Percentiles rank a stretch among this genome's conserved stretches.
Conservation (phyloP, 73 alveolate genomes). For the Paramecium pentaurelia region DNA sequence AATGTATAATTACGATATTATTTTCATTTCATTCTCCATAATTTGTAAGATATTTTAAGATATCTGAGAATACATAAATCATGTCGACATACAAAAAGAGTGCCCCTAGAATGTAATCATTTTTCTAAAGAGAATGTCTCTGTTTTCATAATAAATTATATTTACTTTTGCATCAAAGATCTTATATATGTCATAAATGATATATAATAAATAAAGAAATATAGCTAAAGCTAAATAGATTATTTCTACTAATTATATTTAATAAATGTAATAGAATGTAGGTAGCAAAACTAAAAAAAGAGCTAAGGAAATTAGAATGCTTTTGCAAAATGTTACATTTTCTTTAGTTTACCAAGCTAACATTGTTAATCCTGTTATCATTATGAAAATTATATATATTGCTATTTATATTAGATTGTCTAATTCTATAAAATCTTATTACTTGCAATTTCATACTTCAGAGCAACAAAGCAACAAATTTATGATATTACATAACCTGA, state of each 20-base stretch:
- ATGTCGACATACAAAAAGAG: conserved; percentile 62
- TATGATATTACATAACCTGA: conserved; percentile 78
- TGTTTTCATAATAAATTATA: neutral
- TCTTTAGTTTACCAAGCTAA: conserved; percentile 78
- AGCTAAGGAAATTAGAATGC: conserved; percentile 41
- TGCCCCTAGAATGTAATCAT: conserved; percentile 72
- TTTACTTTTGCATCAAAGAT: conserved; percentile 44
- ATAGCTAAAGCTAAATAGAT: neutral
- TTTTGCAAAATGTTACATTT: conserved; percentile 83
- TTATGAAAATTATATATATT: conserved; percentile 78
- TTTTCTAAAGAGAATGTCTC: conserved; percentile 40
- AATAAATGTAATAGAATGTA: conserved; percentile 17
- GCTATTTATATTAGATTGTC: conserved; percentile 71
- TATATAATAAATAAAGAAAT: conserved; percentile 43
- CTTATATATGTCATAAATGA: conserved; percentile 58
- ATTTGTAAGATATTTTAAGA: neutral
- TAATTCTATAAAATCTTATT: neutral
- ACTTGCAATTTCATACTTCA: neutral
- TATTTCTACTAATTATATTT: neutral
- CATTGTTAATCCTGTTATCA: conserved; percentile 79
- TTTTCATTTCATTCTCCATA: neutral
- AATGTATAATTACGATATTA: neutral
- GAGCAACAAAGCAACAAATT: neutral
- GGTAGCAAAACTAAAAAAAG: conserved; percentile 62
- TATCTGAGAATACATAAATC: conserved; percentile 13